phyloP scores from a whole-genome alignment of 306 rosid genomes.

The Cucumis sativus region DNA sequence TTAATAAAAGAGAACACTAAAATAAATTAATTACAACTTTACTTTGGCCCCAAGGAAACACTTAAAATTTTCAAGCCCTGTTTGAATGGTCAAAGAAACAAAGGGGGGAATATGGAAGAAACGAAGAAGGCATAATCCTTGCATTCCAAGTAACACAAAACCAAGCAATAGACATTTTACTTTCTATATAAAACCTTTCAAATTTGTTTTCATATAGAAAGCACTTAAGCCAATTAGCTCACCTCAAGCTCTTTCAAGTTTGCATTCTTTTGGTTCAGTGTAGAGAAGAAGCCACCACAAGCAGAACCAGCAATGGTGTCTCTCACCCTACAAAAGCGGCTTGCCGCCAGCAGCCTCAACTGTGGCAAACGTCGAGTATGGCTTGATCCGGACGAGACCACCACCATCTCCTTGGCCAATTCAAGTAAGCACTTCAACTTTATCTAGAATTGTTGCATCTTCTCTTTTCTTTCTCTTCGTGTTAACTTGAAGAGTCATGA shows the following conservation, averaged over 20 bases:
- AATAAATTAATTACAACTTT: background rate
- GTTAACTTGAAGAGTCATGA: background rate
- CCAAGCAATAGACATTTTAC: background rate
- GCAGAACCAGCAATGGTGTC: conserved; percentile 10
- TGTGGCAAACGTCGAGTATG: conserved; percentile 13
- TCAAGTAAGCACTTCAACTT: conserved; percentile 6
- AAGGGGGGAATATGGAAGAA: background rate
- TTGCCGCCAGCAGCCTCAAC: conserved; percentile 7
- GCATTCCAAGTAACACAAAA: conserved; percentile 5
- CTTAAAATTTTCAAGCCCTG: background rate
- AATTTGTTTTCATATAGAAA: background rate
- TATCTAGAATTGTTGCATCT: background rate
- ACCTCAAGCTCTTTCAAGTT: background rate
- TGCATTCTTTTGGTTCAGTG: background rate
- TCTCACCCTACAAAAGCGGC: conserved; percentile 12
- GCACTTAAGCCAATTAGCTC: background rate
- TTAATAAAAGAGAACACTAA: background rate
- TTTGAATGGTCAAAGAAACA: background rate
- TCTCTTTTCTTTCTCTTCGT: background rate
- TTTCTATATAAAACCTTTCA: background rate
- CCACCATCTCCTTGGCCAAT: conserved; percentile 8
- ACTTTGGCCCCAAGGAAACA: conserved; percentile 5
- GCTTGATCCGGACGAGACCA: conserved; percentile 17
- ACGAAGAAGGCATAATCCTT: background rate
- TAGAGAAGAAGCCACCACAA: background rate